Conservation (phyloP, 305 asterid genomes). For the Solanum hybrid region DNA sequence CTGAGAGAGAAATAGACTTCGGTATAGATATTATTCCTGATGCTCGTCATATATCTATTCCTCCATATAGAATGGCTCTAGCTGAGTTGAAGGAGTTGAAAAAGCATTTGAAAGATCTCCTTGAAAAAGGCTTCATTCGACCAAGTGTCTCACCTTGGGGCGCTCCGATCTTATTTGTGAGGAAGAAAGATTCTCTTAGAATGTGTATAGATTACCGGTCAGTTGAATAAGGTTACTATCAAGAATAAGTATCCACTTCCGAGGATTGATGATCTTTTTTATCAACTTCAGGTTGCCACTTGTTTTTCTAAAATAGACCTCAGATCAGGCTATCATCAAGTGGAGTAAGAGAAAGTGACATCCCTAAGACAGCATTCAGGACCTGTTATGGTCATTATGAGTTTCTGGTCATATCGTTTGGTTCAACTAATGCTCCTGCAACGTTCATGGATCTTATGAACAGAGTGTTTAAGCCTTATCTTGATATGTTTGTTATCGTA, state of each 20-base stretch:
- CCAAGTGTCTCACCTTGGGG: background rate
- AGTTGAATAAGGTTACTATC: background rate
- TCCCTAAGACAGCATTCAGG: too few species aligned
- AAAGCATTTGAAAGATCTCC: background rate
- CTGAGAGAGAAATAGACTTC: background rate
- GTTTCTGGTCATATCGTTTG: background rate
- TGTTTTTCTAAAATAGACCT: background rate
- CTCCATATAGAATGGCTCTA: background rate
- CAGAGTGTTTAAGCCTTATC: background rate
- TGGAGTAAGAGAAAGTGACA: background rate
- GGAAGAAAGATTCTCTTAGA: background rate
- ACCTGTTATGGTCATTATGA: background rate
- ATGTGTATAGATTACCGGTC: background rate
- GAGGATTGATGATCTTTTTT: too few species aligned
- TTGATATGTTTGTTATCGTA: background rate
- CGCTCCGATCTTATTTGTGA: background rate
- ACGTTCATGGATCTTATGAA: background rate
- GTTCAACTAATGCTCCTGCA: background rate
- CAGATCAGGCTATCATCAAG: background rate
- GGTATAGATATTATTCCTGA: background rate
- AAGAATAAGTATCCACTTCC: background rate
- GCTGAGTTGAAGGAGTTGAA: too few species aligned
- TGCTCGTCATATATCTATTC: background rate
- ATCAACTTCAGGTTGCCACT: background rate
- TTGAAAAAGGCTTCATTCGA: background rate